These are phyloP conservation scores for Pseudotsuga menziesii DNA, from an alignment of 75 land plant species.

Conservation along the genomic window DNA sequence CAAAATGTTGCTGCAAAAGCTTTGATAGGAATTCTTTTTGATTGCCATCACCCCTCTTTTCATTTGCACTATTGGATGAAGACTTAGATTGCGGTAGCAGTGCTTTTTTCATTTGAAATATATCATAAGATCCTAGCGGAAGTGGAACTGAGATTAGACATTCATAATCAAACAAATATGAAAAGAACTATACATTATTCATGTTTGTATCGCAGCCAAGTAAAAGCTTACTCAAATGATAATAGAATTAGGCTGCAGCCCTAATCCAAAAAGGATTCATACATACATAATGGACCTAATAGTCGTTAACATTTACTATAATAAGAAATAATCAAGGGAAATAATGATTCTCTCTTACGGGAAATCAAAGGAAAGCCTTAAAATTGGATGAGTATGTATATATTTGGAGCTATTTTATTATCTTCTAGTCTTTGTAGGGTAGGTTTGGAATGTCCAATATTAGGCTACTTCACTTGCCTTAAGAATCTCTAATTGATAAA, in stretches of 20 bases:
- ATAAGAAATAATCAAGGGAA: no score
- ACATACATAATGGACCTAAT: not conserved
- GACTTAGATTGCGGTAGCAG: conserved; percentile 1
- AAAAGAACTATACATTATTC: not conserved
- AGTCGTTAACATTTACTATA: no score
- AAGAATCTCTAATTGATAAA: no score
- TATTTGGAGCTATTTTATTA: no score
- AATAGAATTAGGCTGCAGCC: not conserved
- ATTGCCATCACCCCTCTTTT: not conserved
- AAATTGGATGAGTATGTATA: no score
- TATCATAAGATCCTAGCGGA: not conserved
- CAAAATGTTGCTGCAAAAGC: conserved; percentile 74
- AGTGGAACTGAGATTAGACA: conserved; percentile 3
- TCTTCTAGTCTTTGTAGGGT: no score
- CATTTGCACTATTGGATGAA: not conserved
- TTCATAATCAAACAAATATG: not conserved
- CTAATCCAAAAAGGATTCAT: not conserved
- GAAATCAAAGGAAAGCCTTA: no score
- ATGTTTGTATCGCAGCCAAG: not conserved
- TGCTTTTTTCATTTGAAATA: conserved; percentile 7
- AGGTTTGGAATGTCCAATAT: no score
- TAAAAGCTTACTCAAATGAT: not conserved
- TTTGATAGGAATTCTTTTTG: conserved; percentile 45
- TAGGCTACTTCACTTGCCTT: no score
- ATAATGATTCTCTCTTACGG: no score